Evolutionary conservation across 1,139 yeast genomes (phyloP).

Genomic region (Candida anutae): DNA sequence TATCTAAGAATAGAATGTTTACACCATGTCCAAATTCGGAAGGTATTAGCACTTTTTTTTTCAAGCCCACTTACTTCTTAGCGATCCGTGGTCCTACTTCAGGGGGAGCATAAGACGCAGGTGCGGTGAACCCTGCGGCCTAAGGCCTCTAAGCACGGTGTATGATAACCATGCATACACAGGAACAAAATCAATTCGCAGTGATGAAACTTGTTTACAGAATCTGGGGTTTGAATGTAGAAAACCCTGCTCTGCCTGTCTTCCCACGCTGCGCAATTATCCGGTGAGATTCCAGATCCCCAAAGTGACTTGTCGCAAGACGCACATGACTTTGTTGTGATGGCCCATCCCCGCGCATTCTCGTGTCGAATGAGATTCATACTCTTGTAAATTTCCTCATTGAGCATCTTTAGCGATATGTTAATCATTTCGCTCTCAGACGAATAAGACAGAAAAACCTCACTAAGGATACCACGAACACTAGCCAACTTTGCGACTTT

Average conservation of each 20-base stretch:
- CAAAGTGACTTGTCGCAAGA: constrained; percentile 62
- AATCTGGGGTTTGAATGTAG: constrained; percentile 3
- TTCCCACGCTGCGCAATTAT: constrained; percentile 45
- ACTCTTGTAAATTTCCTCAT: constrained; percentile 43
- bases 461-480: constrained; percentile 53
- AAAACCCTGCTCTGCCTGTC: constrained; percentile 15
- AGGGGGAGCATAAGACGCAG: no score
- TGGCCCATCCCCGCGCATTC: constrained; percentile 54
- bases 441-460: constrained; percentile 55
- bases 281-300: constrained; percentile 48
- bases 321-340: constrained; percentile 49
- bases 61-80: no score
- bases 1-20: no score
- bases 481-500: constrained; percentile 44
- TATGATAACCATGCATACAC: constrained; percentile 62
- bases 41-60: no score
- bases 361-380: constrained; percentile 31
- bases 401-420: constrained; percentile 47
- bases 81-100: no score
- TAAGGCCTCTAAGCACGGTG: constrained; percentile 38
- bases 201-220: constrained; percentile 7
- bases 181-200: constrained; percentile 25
- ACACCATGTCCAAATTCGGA: no score
- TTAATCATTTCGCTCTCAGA: constrained; percentile 53
- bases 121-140: no score